These are phyloP conservation scores for Astragalus glycyphyllos DNA, from an alignment of 306 rosid species.

Conservation along the genomic window DNA sequence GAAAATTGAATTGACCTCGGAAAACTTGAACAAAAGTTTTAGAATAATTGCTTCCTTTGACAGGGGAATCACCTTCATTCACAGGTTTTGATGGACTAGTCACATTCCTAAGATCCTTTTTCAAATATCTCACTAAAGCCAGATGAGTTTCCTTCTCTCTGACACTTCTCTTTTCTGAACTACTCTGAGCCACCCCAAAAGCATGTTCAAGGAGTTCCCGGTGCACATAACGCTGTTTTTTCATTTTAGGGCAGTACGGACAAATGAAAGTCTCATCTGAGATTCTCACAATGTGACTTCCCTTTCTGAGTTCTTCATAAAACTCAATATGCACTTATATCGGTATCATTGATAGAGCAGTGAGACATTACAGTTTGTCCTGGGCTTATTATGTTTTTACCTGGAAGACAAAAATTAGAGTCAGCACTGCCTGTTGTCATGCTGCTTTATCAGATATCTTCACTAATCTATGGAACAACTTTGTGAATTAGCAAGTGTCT, in stretches of 20 bases:
- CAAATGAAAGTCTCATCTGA: conserved; percentile 65
- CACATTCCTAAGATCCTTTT: conserved; percentile 56
- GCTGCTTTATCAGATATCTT: conserved; percentile 25
- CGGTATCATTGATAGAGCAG: conserved; percentile 60
- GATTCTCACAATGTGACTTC: conserved; percentile 60
- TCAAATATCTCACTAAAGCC: conserved; percentile 75
- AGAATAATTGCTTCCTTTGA: conserved; percentile 10
- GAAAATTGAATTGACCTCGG: conserved; percentile 23
- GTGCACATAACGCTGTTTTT: conserved; percentile 57
- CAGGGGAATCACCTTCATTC: conserved; percentile 52
- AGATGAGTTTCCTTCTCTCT: conserved; percentile 83
- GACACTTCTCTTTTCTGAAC: conserved; percentile 71
- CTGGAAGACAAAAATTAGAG: conserved; percentile 37
- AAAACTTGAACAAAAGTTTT: conserved; percentile 24
- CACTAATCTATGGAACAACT: conserved; percentile 12
- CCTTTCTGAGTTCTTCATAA: conserved; percentile 69
- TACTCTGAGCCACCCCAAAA: conserved; percentile 87
- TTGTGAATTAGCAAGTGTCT: conserved; percentile 3
- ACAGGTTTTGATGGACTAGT: conserved; percentile 58
- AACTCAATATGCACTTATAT: conserved; percentile 61
- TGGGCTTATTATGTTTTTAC: conserved; percentile 40
- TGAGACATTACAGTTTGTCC: conserved; percentile 55
- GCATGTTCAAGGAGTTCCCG: conserved; percentile 88
- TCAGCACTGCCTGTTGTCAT: conserved; percentile 13
- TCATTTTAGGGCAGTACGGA: conserved; percentile 81